These are phyloP conservation scores for Fusarium citri DNA, from an alignment of 2,329 filamentous ascomycete genomes.

Conservation along the genomic window DNA sequence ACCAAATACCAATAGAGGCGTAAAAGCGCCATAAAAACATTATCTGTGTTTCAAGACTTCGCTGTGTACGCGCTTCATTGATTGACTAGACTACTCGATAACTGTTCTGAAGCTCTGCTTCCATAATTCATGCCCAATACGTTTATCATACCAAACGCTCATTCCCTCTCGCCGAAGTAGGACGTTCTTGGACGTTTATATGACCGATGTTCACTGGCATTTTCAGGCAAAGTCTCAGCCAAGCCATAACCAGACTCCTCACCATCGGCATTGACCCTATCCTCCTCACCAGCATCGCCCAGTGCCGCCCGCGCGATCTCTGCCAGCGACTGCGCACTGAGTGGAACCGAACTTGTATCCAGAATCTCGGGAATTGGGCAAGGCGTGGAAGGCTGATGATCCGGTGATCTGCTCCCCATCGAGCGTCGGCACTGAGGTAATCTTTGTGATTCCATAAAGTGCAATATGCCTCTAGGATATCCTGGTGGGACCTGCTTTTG, in stretches of 20 bases:
- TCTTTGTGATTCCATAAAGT: not conserved
- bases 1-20: constrained; percentile 42
- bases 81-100: not conserved
- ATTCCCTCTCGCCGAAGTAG: not conserved
- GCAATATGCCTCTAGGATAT: rapidly evolving
- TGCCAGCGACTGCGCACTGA: not conserved
- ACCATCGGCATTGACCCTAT: rapidly evolving
- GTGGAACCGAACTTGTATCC: not conserved
- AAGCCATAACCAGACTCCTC: not conserved
- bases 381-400: no score
- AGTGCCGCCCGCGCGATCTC: not conserved
- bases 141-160: not conserved
- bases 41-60: not conserved
- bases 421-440: no score
- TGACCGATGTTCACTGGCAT: not conserved
- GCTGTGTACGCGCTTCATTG: constrained; percentile 7
- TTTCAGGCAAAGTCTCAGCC: not conserved
- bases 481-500: not conserved
- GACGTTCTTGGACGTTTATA: not conserved
- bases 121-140: not conserved
- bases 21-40: constrained; percentile 12
- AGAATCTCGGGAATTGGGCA: no score
- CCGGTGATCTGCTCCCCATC: no score
- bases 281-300: not conserved
- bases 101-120: not conserved